Evolutionary conservation across 2,329 filamentous ascomycete species (phyloP).

Genomic region (Helotiales sp.): DNA sequence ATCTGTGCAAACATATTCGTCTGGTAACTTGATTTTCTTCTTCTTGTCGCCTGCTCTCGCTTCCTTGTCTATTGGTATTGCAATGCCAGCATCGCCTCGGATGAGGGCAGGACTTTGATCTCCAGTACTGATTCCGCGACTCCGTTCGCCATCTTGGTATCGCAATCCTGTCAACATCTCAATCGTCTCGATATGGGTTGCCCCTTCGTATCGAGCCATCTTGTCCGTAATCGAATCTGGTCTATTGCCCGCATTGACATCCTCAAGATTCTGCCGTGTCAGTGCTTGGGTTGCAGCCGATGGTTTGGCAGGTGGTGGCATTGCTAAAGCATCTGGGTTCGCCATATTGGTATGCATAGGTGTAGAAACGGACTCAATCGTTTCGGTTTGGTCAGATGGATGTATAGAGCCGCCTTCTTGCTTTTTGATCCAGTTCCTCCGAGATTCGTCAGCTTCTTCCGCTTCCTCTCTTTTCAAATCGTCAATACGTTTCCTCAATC

Average conservation of each 20-base stretch:
- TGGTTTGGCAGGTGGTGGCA: slow-evolving; percentile 68
- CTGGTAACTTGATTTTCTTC: slow-evolving; percentile 77
- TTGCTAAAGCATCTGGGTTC: slow-evolving; percentile 48
- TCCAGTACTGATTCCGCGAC: slow-evolving; percentile 83
- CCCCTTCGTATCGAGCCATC: slow-evolving; percentile 78
- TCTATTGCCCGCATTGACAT: slow-evolving; percentile 62
- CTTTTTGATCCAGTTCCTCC: slow-evolving; percentile 59
- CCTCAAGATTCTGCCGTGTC: slow-evolving; percentile 79
- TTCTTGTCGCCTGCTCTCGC: slow-evolving; percentile 73
- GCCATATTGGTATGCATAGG: slow-evolving; percentile 27
- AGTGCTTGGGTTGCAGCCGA: slow-evolving; percentile 64
- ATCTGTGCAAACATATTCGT: slow-evolving; percentile 95
- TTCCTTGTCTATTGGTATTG: slow-evolving; percentile 79
- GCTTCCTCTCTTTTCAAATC: slow-evolving; percentile 84
- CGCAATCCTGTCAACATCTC: slow-evolving; percentile 89
- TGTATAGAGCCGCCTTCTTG: slow-evolving; percentile 57
- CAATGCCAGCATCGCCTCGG: slow-evolving; percentile 82
- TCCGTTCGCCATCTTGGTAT: slow-evolving; percentile 86
- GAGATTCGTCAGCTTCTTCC: slow-evolving; percentile 70
- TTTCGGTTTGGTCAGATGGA: slow-evolving; percentile 42
- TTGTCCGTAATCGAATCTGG: slow-evolving; percentile 81
- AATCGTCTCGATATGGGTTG: slow-evolving; percentile 80
- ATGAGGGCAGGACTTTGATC: slow-evolving; percentile 79
- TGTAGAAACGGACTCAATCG: slow-evolving; percentile 33
- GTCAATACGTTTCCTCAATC: slow-evolving; percentile 78